Evolutionary conservation across 805 yeast species (phyloP).

Genomic region (Millerozyma acaciae): DNA sequence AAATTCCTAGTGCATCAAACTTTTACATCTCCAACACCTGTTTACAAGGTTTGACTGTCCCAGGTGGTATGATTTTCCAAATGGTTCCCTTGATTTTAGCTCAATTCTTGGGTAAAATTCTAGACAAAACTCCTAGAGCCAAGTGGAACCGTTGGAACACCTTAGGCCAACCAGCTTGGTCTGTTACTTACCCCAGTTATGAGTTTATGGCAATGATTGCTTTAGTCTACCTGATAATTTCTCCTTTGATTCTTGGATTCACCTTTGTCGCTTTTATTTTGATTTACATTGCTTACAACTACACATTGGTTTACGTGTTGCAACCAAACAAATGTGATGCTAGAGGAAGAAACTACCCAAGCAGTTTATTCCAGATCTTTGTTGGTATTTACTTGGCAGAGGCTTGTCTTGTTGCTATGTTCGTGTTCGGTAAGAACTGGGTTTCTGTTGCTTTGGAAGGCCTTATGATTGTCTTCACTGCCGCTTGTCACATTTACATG

Average conservation of each 20-base stretch:
- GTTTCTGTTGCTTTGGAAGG: conserved; percentile 70
- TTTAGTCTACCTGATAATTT: conserved; percentile 71
- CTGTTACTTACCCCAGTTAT: conserved; percentile 74
- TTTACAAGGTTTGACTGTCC: conserved; percentile 73
- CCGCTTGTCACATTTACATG: conserved; percentile 53
- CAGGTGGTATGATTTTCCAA: conserved; percentile 76
- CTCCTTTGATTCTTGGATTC: conserved; percentile 69
- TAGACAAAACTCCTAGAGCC: conserved; percentile 88
- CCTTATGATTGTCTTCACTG: conserved; percentile 55
- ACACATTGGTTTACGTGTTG: conserved; percentile 60
- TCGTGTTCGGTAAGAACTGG: conserved; percentile 77
- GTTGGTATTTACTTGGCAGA: conserved; percentile 71
- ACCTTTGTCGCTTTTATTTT: conserved; percentile 55
- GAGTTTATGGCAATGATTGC: conserved; percentile 72
- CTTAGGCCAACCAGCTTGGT: conserved; percentile 71
- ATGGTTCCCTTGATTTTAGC: conserved; percentile 68
- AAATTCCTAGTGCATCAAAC: conserved; percentile 86
- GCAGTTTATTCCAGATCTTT: conserved; percentile 67
- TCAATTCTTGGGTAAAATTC: conserved; percentile 61
- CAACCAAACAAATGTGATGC: conserved; percentile 55
- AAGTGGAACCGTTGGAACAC: conserved; percentile 76
- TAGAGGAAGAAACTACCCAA: conserved; percentile 71
- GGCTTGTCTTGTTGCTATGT: conserved; percentile 63
- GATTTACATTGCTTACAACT: conserved; percentile 58
- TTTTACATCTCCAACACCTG: conserved; percentile 82